Conservation (phyloP, 2,329 filamentous ascomycete genomes). For the Aspergillus aculeatinus region DNA sequence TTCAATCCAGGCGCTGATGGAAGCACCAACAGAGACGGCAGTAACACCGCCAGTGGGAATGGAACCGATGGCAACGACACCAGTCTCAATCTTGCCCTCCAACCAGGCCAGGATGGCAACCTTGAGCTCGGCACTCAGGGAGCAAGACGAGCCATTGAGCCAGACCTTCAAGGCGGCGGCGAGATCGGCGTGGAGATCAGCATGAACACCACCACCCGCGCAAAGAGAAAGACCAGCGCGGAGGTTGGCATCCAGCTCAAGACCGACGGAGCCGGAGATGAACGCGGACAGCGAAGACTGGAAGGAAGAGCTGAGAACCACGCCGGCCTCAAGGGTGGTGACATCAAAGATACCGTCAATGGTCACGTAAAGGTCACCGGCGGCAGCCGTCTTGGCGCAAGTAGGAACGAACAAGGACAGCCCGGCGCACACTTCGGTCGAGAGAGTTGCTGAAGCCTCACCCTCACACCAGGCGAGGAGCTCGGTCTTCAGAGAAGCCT, state of each 20-base stretch:
- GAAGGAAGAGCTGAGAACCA: conserved; percentile 32
- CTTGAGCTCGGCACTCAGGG: conserved; percentile 31
- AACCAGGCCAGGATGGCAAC: conserved; percentile 34
- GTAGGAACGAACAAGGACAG: conserved; percentile 36
- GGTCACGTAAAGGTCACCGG: conserved; percentile 37
- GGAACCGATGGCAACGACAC: conserved; percentile 29
- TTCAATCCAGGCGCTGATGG: conserved; percentile 31
- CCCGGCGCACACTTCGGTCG: conserved; percentile 30
- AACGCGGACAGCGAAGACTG: conserved; percentile 32
- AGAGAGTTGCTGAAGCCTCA: conserved; percentile 24
- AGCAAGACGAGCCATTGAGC: conserved; percentile 28
- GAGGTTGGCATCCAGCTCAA: conserved; percentile 28
- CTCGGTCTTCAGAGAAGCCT: conserved; percentile 28
- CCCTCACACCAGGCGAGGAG: conserved; percentile 36
- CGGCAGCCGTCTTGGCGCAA: conserved; percentile 35
- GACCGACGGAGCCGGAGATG: conserved; percentile 22
- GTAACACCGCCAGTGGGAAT: conserved; percentile 30
- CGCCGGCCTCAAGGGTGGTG: conserved; percentile 26
- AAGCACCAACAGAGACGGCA: conserved; percentile 34
- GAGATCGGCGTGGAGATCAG: conserved; percentile 32
- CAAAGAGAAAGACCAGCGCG: conserved; percentile 35
- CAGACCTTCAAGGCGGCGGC: conserved; percentile 33
- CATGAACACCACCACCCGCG: conserved; percentile 34
- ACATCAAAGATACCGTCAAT: conserved; percentile 37
- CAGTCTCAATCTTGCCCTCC: conserved; percentile 27